Evolutionary conservation across 2,329 filamentous ascomycete genomes (phyloP).

Genomic region (Dothistroma septosporum): DNA sequence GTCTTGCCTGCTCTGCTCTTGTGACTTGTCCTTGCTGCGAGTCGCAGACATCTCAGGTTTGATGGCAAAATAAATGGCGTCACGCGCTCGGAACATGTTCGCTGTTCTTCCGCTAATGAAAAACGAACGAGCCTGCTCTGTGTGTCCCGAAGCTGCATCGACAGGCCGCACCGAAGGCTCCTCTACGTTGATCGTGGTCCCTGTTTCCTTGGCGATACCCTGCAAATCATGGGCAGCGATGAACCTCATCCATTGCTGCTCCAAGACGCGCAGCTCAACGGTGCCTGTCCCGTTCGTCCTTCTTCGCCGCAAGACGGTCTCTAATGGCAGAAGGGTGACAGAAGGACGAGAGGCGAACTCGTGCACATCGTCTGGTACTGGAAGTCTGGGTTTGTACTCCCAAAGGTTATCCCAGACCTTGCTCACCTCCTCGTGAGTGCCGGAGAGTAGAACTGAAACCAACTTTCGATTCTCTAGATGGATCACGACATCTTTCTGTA

Average conservation of each 20-base stretch:
- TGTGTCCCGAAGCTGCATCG: not conserved
- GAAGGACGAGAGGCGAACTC: not conserved
- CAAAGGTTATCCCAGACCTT: not conserved
- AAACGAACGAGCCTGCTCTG: conserved; percentile 9
- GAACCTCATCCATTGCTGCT: conserved; percentile 9
- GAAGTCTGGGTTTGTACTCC: not conserved
- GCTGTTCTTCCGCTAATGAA: conserved; percentile 5
- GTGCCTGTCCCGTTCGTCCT: not conserved
- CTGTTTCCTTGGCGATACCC: not conserved
- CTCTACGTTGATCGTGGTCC: conserved; percentile 6
- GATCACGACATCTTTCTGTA: conserved; percentile 7
- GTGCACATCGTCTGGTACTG: not conserved
- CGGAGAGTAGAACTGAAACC: conserved; percentile 19
- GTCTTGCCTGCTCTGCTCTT: not conserved
- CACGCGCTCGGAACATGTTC: not conserved
- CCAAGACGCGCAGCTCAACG: conserved; percentile 10
- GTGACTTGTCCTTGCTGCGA: not conserved
- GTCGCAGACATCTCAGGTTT: not conserved
- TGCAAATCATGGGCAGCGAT: not conserved
- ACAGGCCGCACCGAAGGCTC: conserved; percentile 10
- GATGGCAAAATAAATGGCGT: not conserved
- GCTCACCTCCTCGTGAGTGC: conserved; percentile 14
- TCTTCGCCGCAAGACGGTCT: conserved; percentile 3
- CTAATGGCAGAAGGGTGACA: not conserved
- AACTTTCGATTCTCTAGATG: not conserved